Base-by-base conservation (phyloP, 2,329 filamentous ascomycete genomes). In the Delphinella strobiligena region DNA sequence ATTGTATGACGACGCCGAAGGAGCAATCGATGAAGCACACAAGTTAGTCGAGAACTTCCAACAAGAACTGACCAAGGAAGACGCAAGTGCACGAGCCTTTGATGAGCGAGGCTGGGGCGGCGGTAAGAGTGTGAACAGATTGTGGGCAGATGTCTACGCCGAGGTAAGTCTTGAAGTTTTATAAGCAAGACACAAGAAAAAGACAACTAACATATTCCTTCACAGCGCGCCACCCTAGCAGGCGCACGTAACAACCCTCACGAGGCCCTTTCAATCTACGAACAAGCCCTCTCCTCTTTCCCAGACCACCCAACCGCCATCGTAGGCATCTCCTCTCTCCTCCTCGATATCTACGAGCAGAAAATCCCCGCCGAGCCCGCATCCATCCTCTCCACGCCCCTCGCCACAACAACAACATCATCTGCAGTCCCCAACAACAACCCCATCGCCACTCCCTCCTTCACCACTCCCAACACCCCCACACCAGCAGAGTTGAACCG, bases 291-390 rank as follows among this genome's bases (percentile, higher is more conserved):
- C 14, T 76, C 79, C 17, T 78, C 87, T 54, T 82, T 75, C 46
- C 78, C 82, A 1, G 78, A 96, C 54, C 89, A 98, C 50, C 71
- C 83, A 0, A 69, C 70, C 11, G 86, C 84, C 22, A 93, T 82
- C 17, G 76, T 95, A 27, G 84, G 82, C 1, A 65, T 98, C 16
- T 85, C 85, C 14, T 82, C 83, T 50, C 79, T 96, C 29, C 70
- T 98, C 5, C 71, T 96, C 36, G 87, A 95, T 53, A 78, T 93
- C 15, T 93, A 89, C 61, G 77, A 68, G 49, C 71, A 84, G 58
- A 71, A 55, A 8, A 58, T 69, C 24, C 38, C 42, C 4, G 32
- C 41, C 19, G 33, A 37, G 7, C 38, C 41, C 14, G 5, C 47
- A 7, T 49, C 56, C 22, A 49, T 48, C 4, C 39, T 49, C 14